Evolutionary conservation across 176 grass and related monocot species (phyloP), one percentile per base, ranked within the genome.

Genomic region (Musa acuminata): DNA sequence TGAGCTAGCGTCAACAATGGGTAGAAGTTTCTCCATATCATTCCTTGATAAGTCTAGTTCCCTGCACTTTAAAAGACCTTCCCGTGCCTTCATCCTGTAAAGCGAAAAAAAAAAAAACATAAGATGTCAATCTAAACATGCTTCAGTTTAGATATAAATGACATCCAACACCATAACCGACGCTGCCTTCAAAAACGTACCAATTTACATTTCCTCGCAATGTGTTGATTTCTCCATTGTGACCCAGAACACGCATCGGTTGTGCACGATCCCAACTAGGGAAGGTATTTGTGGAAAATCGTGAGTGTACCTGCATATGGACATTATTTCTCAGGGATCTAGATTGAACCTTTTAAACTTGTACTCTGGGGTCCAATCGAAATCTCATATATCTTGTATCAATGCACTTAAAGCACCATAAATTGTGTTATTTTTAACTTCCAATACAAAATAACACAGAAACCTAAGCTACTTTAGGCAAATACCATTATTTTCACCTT

Each of bases 161-260:
- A 74, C 20, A 29, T 35, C 23, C 0, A 23, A 72, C 59, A 82
- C 51, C 20, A 25, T 60, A 63, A 73, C 1, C 16, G 63, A 75
- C 55, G n/a, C 17, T 60, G 75, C 53, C 69, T 48, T 51, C 55
- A 35, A 35, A 35, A 52, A 85, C 74, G 59, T 89, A 99, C 96
- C 96, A 99, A 62, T 99, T 95, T n/a, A 91, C 91, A 79, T 99
- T 99, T 70, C 96, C 91, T 83, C 72, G 77, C 6, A 99, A 86
- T 71, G 96, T 95, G 77, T 99, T 99, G 81, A 99, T 99, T 81
- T 99, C 96, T 84, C 96, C 96, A 81, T 99, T 99, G 53, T 95
- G 96, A 49, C 88, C 96, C 72, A 99, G 78, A 55, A 99, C 77
- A 83, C 96, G 91, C 91, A 99, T 99, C 24, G 91, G 96, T 73